These are phyloP conservation scores for Syzygium oleosum DNA, from an alignment of 345 rosid species.

Conservation along the genomic window DNA sequence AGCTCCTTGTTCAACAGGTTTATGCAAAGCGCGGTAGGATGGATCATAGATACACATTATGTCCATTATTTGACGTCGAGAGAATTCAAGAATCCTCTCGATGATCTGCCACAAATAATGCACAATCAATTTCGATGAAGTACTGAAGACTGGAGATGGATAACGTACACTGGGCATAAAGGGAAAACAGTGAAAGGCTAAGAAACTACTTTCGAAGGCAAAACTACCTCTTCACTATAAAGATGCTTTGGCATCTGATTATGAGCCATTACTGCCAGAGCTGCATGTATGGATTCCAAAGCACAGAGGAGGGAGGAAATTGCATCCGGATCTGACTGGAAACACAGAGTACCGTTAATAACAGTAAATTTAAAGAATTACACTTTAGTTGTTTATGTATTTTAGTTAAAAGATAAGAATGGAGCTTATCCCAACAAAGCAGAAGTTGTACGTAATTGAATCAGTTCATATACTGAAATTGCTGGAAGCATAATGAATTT, in stretches of 20 bases:
- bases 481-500: background rate
- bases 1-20: conserved; percentile 62
- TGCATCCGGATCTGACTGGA: conserved; percentile 79
- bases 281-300: conserved; percentile 92
- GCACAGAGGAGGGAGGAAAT: conserved; percentile 64
- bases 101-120: conserved; percentile 47
- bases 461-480: background rate
- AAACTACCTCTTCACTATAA: conserved; percentile 83
- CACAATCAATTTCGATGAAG: conserved; percentile 2
- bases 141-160: background rate
- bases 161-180: background rate
- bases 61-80: conserved; percentile 79
- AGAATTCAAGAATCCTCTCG: conserved; percentile 94
- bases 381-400: background rate
- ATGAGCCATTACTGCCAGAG: conserved; percentile 85
- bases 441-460: background rate
- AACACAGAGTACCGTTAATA: background rate
- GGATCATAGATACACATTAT: conserved; percentile 95
- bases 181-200: background rate
- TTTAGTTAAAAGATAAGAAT: background rate
- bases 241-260: conserved; percentile 92
- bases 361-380: background rate
- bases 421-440: background rate
- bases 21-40: conserved; percentile 71
- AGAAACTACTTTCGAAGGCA: background rate